phyloP scores from a whole-genome alignment of 2,329 filamentous ascomycete genomes.

The Ophiostoma angusticollis region DNA sequence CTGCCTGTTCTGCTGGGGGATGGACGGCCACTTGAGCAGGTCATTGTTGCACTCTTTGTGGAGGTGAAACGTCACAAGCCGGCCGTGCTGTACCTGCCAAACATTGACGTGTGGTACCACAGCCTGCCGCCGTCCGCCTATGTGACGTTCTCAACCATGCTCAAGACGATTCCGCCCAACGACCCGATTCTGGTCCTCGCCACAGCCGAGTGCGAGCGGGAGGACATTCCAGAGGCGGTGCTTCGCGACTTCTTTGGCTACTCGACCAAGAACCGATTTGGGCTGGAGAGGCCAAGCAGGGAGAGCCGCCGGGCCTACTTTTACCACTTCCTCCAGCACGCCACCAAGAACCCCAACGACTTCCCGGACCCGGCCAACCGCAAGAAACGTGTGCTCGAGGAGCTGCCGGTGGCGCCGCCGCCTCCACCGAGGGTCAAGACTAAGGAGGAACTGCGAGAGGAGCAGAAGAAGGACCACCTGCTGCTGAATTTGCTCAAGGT shows the following conservation, averaged over 20 bases:
- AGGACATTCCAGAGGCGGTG: slow-evolving; percentile 49
- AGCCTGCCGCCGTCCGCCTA: slow-evolving; percentile 51
- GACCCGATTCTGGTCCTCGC: slow-evolving; percentile 82
- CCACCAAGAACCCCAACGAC: slow-evolving; percentile 70
- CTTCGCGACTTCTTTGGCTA: slow-evolving; percentile 74
- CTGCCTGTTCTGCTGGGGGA: slow-evolving; percentile 78
- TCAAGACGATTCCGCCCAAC: slow-evolving; percentile 73
- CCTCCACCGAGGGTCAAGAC: slow-evolving; percentile 54
- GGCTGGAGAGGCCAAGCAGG: slow-evolving; percentile 52
- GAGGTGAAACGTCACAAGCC: slow-evolving; percentile 92
- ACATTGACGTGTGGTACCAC: slow-evolving; percentile 76
- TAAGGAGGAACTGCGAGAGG: slow-evolving; percentile 67
- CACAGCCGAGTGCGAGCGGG: slow-evolving; percentile 59
- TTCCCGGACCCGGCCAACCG: slow-evolving; percentile 80
- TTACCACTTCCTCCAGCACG: slow-evolving; percentile 55
- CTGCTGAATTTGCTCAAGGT: slow-evolving; percentile 80
- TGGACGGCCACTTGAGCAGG: slow-evolving; percentile 70
- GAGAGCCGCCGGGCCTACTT: slow-evolving; percentile 69
- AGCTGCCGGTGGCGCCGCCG: slow-evolving; percentile 61
- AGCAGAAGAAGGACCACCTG: slow-evolving; percentile 72
- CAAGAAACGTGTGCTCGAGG: slow-evolving; percentile 72
- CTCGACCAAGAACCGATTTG: slow-evolving; percentile 63
- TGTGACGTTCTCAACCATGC: slow-evolving; percentile 69
- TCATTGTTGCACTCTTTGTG: slow-evolving; percentile 78
- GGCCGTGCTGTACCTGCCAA: slow-evolving; percentile 87